Evolutionary conservation across 139 green algal genomes (phyloP), one percentile per base, ranked within the genome.

Genomic region (Coccomyxa sp.): DNA sequence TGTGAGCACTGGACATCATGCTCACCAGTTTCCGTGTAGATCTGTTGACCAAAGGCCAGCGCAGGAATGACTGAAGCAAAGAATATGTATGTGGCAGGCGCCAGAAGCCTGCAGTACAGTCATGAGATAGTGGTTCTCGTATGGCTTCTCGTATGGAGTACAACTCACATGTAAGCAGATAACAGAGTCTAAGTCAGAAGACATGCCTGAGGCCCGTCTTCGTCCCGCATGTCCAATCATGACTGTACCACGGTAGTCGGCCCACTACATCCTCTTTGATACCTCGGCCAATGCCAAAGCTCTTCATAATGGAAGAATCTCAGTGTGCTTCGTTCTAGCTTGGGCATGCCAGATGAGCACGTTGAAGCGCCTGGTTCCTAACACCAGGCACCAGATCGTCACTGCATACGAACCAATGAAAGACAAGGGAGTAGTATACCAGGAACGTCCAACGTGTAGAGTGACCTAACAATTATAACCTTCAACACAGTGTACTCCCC

Each of bases 31-130:
- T 85, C 85, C 5, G 70, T 39, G 14, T 83, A 73, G 6, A 97
- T 77, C 82, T 98, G 94, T 82, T 94, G 79, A 0, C 94, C 94
- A 78, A 98, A 98, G 0, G 94, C 93, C 6, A 98, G 78, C 0
- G 93, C 93, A 39, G 94, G 94, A 24, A 98, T 88, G 18, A 86
- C 88, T 8, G 89, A 95, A 0, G 91, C 89, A 77, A 94, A 89
- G 76, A 97, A 96, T 33, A 98, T 95, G 80, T 95, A 97, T 37
- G 85, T 90, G 6, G 89, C 73, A 0, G 94, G 90, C 0, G 94
- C 93, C 34, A 97, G 68, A 8, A 98, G 90, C 71, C 91, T 92
- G 81, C 70, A 82, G n/a, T n/a, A n/a, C n/a, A n/a, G n/a, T n/a
- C 29, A 36, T 29, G 35, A 34, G 64, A 34, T 1, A 22, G 35